These are phyloP conservation scores for Macrolepiota albuminosa DNA, from an alignment of 768 basidiomycete genomes.

Conservation along the genomic window DNA sequence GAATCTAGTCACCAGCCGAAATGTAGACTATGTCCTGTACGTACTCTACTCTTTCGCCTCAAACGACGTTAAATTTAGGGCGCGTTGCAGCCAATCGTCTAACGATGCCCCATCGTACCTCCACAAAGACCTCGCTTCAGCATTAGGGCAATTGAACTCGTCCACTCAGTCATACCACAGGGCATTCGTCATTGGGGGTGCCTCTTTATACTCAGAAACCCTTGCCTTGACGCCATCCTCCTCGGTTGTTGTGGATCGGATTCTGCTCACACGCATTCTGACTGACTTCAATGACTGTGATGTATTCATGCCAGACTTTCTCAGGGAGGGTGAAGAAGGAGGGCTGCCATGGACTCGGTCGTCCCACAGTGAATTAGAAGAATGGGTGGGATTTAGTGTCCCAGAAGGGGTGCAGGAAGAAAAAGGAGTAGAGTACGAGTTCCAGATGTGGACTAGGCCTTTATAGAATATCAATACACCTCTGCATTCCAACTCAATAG, in stretches of 20 bases:
- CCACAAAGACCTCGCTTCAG: constrained; percentile 37
- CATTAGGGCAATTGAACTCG: constrained; percentile 26
- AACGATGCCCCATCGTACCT: constrained; percentile 27
- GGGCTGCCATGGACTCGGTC: constrained; percentile 48
- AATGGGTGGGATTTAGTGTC: constrained; percentile 82
- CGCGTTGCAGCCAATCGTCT: constrained; percentile 9
- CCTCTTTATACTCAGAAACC: constrained; percentile 71
- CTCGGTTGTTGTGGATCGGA: constrained; percentile 58
- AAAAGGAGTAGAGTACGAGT: constrained; percentile 82
- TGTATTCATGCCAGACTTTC: constrained; percentile 78
- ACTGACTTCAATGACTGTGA: constrained; percentile 83
- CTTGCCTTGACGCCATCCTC: constrained; percentile 38
- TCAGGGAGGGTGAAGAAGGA: constrained; percentile 31
- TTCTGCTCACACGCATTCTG: constrained; percentile 80
- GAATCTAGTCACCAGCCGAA: constrained; percentile 76
- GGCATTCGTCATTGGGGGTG: constrained; percentile 90
- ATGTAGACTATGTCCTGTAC: constrained; percentile 57
- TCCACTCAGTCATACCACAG: constrained; percentile 39
- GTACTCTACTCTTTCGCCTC: constrained; percentile 20
- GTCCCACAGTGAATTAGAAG: constrained; percentile 56
- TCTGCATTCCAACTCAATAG: background rate
- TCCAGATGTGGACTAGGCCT: constrained; percentile 87
- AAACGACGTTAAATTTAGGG: background rate
- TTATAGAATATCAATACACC: constrained; percentile 9
- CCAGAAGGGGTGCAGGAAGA: constrained; percentile 74